These are phyloP conservation scores for Nitzschia putrida DNA, from an alignment of 108 stramenopile species.

Conservation along the genomic window DNA sequence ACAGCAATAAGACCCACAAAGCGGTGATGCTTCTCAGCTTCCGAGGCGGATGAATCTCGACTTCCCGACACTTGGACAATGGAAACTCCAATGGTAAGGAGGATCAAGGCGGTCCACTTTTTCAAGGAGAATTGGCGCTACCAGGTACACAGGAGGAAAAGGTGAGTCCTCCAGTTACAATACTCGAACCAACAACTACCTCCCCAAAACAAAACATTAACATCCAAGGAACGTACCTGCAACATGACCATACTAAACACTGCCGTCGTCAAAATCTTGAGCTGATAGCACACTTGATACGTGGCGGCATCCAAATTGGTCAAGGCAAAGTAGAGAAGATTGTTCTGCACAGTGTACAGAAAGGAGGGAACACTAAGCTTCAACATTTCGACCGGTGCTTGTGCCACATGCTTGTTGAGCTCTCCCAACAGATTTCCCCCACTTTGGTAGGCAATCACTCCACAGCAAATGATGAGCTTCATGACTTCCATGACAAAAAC, in stretches of 20 bases:
- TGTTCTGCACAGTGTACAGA: slow-evolving; percentile 97
- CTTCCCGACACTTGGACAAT: slow-evolving; percentile 84
- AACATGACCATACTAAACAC: slow-evolving; percentile 92
- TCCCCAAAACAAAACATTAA: neutral
- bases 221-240: slow-evolving; percentile 33
- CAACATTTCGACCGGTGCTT: slow-evolving; percentile 81
- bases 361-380: slow-evolving; percentile 96
- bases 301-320: slow-evolving; percentile 95
- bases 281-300: slow-evolving; percentile 97
- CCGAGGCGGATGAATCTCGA: slow-evolving; percentile 35
- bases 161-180: too few species aligned
- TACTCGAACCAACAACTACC: neutral
- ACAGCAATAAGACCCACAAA: slow-evolving; percentile 88
- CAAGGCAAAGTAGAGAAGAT: slow-evolving; percentile 94
- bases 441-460: slow-evolving; percentile 65
- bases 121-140: slow-evolving; percentile 60
- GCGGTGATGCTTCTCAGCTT: slow-evolving; percentile 50
- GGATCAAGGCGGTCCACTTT: slow-evolving; percentile 85
- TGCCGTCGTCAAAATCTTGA: slow-evolving; percentile 99
- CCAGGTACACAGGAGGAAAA: neutral
- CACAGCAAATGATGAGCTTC: slow-evolving; percentile 69
- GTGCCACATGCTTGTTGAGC: slow-evolving; percentile 44
- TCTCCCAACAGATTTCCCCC: slow-evolving; percentile 31
- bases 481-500: slow-evolving; percentile 87
- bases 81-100: slow-evolving; percentile 92